phyloP scores from a whole-genome alignment of 2,329 filamentous ascomycete species.

The Huntiella moniliformis region DNA sequence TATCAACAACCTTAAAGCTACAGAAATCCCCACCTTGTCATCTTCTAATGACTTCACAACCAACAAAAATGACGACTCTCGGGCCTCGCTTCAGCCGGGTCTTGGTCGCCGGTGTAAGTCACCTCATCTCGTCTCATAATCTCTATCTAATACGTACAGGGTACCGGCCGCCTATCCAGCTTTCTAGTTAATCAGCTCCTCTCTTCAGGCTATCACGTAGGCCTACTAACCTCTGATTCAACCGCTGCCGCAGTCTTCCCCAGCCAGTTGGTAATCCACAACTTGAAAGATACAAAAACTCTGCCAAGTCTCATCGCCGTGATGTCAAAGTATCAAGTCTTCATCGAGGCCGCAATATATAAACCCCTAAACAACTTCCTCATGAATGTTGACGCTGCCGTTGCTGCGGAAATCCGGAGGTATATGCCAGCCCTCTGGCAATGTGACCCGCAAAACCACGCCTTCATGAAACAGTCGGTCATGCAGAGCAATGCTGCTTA shows the following conservation, averaged over 20 bases:
- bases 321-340: neutral
- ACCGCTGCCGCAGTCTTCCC: neutral
- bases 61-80: too few species aligned
- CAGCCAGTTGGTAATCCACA: neutral
- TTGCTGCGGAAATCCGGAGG: conserved; percentile 1
- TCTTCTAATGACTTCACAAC: too few species aligned
- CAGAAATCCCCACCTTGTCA: too few species aligned
- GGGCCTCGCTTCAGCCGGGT: neutral
- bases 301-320: neutral
- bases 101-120: neutral
- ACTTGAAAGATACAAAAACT: too few species aligned
- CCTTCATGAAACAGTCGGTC: neutral
- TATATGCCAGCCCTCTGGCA: neutral
- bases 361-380: neutral
- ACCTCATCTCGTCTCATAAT: neutral
- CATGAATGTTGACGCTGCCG: neutral
- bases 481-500: conserved; percentile 1
- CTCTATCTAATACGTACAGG: neutral
- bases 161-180: neutral
- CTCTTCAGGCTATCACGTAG: neutral
- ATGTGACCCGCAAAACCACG: neutral
- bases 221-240: neutral
- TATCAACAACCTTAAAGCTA: too few species aligned
- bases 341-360: neutral
- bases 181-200: neutral